phyloP scores from a whole-genome alignment of 805 yeast species.

The Myxozyma sirexii region DNA sequence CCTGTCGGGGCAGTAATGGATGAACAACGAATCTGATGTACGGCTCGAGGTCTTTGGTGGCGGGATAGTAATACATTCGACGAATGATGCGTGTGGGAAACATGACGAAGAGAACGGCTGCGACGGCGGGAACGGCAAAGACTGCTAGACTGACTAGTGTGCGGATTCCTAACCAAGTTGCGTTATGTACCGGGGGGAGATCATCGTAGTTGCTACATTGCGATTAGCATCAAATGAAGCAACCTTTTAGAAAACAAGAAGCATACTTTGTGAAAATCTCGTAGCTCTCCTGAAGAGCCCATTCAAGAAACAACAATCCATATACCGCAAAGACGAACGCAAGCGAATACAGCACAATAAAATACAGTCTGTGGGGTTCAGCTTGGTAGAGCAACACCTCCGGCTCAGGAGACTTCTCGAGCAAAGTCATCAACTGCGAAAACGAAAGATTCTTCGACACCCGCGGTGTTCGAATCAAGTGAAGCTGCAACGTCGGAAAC shows the following conservation, averaged over 20 bases:
- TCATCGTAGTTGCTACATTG: constrained; percentile 50
- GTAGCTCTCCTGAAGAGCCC: constrained; percentile 50
- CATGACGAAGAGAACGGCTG: constrained; percentile 49
- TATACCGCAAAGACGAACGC: constrained; percentile 72
- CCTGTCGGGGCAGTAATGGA: constrained; percentile 70
- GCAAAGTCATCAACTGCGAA: constrained; percentile 60
- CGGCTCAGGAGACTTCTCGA: constrained; percentile 60
- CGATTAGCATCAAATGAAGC: background rate
- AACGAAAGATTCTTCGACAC: constrained; percentile 60
- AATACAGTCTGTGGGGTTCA: constrained; percentile 79
- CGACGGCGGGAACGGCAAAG: constrained; percentile 49
- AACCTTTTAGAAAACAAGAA: background rate
- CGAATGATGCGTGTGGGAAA: constrained; percentile 73
- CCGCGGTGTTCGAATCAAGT: constrained; percentile 56
- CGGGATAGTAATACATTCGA: constrained; percentile 66
- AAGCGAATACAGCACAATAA: constrained; percentile 66
- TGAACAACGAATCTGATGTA: constrained; percentile 70
- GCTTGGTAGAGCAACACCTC: constrained; percentile 74
- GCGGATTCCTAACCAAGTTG: constrained; percentile 44
- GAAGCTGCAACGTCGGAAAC: constrained; percentile 33
- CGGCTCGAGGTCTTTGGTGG: constrained; percentile 41
- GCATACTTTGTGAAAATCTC: constrained; percentile 17
- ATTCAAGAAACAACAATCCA: constrained; percentile 62
- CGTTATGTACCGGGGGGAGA: constrained; percentile 47
- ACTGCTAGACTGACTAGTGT: constrained; percentile 43